phyloP scores from a whole-genome alignment of 345 rosid genomes.

The Leavenworthia alabamica region DNA sequence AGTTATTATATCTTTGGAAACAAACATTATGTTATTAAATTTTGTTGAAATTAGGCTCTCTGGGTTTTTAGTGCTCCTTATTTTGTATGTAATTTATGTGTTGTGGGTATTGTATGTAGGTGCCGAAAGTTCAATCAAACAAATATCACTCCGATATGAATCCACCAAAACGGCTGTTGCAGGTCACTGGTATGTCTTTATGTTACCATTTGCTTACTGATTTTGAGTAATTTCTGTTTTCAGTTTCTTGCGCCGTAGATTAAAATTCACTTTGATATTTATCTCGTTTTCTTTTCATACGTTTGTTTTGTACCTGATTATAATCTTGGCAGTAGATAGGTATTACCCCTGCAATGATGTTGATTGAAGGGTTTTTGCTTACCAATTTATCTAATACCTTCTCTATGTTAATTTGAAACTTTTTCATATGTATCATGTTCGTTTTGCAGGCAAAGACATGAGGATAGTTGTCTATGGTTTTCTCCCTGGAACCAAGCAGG shows the following conservation, averaged over 20 bases:
- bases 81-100: background rate
- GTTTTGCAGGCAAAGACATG: slow-evolving; percentile 90
- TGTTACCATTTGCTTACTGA: background rate
- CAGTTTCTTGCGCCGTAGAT: background rate
- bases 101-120: slow-evolving; percentile 43
- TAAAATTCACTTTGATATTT: background rate
- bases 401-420: background rate
- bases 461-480: slow-evolving; percentile 89
- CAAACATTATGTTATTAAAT: slow-evolving; percentile 5
- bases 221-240: background rate
- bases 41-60: slow-evolving; percentile 3
- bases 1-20: slow-evolving; percentile 24
- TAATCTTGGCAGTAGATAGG: slow-evolving; percentile 4
- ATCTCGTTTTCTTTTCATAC: background rate
- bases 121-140: slow-evolving; percentile 49
- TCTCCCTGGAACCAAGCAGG: slow-evolving; percentile 87
- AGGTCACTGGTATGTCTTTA: slow-evolving; percentile 85
- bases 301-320: background rate
- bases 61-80: background rate
- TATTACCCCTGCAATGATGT: background rate
- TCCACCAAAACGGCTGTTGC: slow-evolving; percentile 68
- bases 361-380: slow-evolving; percentile 8
- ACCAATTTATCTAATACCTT: background rate
- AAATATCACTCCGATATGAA: slow-evolving; percentile 54
- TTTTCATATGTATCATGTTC: slow-evolving; percentile 11